These are phyloP conservation scores for Plenodomus lindquistii DNA, from an alignment of 2,329 filamentous ascomycete genomes.

Conservation along the genomic window DNA sequence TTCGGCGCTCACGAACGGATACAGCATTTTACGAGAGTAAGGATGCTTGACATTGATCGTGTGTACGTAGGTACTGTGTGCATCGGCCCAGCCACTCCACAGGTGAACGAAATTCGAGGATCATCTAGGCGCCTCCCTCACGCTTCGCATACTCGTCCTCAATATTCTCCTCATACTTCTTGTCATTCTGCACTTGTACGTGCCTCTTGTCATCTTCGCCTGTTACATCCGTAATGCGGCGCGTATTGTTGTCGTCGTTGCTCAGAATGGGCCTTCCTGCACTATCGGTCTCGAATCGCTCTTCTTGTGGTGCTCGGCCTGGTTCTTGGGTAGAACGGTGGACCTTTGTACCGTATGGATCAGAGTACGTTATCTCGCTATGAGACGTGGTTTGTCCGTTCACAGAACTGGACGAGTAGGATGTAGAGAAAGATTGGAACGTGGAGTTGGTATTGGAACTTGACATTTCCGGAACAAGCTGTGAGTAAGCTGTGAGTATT, in stretches of 20 bases:
- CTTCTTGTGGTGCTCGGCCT: conserved; percentile 28
- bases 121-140: conserved; percentile 48
- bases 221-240: conserved; percentile 39
- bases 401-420: conserved; percentile 25
- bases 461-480: neutral
- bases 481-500: neutral
- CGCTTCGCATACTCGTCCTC: conserved; percentile 52
- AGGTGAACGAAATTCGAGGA: too few species aligned
- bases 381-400: conserved; percentile 36
- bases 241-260: conserved; percentile 9
- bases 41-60: too few species aligned
- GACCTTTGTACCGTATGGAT: conserved; percentile 34
- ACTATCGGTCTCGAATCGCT: conserved; percentile 29
- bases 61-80: too few species aligned
- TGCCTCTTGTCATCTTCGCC: conserved; percentile 28
- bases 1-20: conserved; percentile 2
- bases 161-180: conserved; percentile 47
- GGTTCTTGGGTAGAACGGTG: conserved; percentile 32
- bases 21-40: neutral
- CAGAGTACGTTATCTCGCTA: conserved; percentile 26
- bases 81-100: too few species aligned
- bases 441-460: conserved; percentile 23
- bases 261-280: conserved; percentile 17
- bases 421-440: conserved; percentile 32
- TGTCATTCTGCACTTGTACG: conserved; percentile 38